Evolutionary conservation across 2,329 filamentous ascomycete species (phyloP).

Genomic region (Pestalotiopsis sp.): DNA sequence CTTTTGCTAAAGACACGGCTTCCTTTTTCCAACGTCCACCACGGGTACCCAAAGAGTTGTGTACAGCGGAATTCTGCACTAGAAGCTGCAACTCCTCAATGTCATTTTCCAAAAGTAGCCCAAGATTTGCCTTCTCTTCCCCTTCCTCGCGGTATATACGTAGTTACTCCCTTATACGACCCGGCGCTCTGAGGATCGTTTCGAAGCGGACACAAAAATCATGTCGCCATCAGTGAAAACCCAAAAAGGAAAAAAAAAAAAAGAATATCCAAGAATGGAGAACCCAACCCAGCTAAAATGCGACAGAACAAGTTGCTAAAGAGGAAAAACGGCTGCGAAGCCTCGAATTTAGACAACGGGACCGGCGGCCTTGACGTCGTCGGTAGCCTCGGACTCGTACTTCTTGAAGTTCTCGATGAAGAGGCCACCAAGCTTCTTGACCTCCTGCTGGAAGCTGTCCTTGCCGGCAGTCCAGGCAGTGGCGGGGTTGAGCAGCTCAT

Average conservation of each 20-base stretch:
- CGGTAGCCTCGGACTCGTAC: slow-evolving; percentile 82
- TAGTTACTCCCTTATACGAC: neutral
- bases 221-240: neutral
- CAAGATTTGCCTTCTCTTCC: neutral
- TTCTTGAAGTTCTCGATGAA: slow-evolving; percentile 99
- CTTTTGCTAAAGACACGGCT: neutral
- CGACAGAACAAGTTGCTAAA: neutral
- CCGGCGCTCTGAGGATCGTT: neutral
- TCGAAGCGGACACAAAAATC: neutral
- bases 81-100: neutral
- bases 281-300: neutral
- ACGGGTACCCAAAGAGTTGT: neutral
- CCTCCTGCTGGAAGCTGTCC: slow-evolving; percentile 83
- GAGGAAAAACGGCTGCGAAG: slow-evolving; percentile 1
- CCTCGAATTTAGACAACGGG: slow-evolving; percentile 39
- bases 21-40: neutral
- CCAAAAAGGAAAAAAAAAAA: neutral
- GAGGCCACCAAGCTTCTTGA: slow-evolving; percentile 84
- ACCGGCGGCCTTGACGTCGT: slow-evolving; percentile 73
- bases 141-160: neutral
- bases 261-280: too few species aligned
- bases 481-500: slow-evolving; percentile 91
- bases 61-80: neutral
- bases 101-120: neutral
- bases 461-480: slow-evolving; percentile 86